Percentiles rank a stretch among this genome's conserved stretches.
These are phyloP conservation scores for Mesotaenium endlicherianum DNA, from an alignment of 139 green algal genomes.

Conservation along the genomic window DNA sequence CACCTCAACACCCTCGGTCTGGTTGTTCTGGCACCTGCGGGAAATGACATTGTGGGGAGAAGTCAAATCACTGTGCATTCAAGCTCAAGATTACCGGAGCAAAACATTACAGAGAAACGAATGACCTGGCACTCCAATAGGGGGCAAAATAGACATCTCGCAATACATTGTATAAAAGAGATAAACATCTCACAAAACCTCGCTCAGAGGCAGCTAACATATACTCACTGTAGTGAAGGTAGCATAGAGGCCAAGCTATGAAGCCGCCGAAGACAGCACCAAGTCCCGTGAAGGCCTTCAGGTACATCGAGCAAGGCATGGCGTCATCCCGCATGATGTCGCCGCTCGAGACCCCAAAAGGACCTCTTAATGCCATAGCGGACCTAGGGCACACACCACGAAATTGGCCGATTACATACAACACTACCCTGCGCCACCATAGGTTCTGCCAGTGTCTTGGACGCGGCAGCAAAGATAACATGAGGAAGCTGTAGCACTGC, in stretches of 20 bases:
- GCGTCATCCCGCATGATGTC: conserved; percentile 8
- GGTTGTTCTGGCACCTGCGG: neutral
- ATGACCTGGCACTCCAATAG: neutral
- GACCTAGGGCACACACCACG: no score
- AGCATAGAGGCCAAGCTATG: neutral
- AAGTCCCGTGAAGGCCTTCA: neutral
- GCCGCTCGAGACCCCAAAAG: neutral
- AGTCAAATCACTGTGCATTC: neutral
- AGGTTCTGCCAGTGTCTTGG: no score
- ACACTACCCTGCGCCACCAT: no score
- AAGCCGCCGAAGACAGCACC: neutral
- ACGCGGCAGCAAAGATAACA: no score
- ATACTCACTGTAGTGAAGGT: conserved; percentile 7
- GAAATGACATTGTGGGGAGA: neutral
- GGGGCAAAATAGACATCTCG: neutral
- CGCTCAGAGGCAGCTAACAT: neutral
- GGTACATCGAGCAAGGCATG: neutral
- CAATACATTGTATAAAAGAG: neutral
- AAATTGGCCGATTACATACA: no score
- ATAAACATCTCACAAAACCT: neutral
- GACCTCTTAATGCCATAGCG: neutral
- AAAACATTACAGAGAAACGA: neutral
- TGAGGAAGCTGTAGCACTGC: no score
- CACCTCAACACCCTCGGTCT: neutral
- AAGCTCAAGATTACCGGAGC: neutral